phyloP scores from a whole-genome alignment of 2,329 filamentous ascomycete genomes.

The Ceratocystis eucalypticola region DNA sequence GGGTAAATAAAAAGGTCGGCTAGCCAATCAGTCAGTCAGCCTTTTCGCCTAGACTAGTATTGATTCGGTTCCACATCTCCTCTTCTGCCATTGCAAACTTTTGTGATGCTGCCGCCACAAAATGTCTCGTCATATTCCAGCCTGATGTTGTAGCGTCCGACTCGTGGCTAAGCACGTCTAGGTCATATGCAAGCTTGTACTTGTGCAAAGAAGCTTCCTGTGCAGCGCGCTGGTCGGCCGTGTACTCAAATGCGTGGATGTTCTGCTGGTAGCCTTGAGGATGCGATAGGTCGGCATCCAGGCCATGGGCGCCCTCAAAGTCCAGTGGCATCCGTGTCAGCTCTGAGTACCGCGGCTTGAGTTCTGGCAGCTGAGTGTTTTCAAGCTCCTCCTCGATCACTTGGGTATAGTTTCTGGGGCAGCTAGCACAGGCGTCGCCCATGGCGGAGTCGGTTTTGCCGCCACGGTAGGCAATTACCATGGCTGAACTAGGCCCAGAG shows the following conservation, averaged over 20 bases:
- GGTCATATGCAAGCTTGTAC: conserved; percentile 19
- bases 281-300: conserved; percentile 30
- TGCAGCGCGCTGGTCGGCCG: conserved; percentile 34
- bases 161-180: conserved; percentile 28
- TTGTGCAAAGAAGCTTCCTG: conserved; percentile 27
- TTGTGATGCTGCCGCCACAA: conserved; percentile 42
- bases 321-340: not conserved
- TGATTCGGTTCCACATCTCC: conserved; percentile 41
- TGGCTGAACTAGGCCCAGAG: not conserved
- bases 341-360: not conserved
- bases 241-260: conserved; percentile 38
- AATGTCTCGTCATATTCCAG: conserved; percentile 32
- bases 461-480: not conserved
- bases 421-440: not conserved
- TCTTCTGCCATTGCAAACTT: conserved; percentile 45
- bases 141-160: conserved; percentile 40
- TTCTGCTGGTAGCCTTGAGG: conserved; percentile 46
- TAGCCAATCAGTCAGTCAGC: not conserved
- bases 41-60: not conserved
- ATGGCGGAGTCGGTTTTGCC: not conserved
- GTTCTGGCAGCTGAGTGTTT: not conserved
- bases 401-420: not conserved
- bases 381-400: not conserved
- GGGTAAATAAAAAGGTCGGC: too few species aligned
- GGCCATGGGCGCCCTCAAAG: conserved; percentile 28